These are phyloP conservation scores for Danielia reshetovae DNA, from an alignment of 805 yeast genomes.

Conservation along the genomic window DNA sequence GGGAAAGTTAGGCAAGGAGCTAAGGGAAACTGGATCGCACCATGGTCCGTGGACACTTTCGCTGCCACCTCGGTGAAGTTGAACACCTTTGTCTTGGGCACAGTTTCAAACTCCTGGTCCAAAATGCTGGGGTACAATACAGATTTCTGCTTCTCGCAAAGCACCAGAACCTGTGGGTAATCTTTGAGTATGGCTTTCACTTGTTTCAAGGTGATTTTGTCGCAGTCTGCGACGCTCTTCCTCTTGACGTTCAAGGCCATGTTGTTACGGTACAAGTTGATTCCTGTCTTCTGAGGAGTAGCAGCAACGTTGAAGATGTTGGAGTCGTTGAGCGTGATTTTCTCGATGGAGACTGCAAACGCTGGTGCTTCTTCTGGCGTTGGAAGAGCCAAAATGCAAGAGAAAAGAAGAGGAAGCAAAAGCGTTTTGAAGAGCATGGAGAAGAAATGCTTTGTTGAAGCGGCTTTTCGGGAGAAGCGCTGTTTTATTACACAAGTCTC, in stretches of 20 bases:
- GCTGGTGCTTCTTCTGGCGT: no score
- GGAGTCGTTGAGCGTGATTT: neutral
- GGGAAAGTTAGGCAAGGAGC: neutral
- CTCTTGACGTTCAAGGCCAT: no score
- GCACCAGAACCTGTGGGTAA: slow-evolving; percentile 12
- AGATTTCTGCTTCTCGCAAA: slow-evolving; percentile 10
- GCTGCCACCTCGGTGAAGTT: slow-evolving; percentile 1
- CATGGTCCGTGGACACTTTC: neutral
- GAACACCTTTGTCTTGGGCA: neutral
- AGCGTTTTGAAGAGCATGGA: slow-evolving; percentile 1
- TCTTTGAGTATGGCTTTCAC: slow-evolving; percentile 2
- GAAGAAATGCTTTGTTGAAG: neutral
- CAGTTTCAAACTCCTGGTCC: neutral
- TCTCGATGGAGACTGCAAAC: no score
- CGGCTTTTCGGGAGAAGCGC: neutral
- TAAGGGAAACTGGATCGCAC: neutral
- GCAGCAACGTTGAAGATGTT: neutral
- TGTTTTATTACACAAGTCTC: no score
- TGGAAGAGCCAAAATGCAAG: no score
- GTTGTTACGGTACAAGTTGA: neutral
- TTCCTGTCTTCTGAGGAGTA: neutral
- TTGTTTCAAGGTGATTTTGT: slow-evolving; percentile 5
- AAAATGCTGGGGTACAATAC: slow-evolving; percentile 9
- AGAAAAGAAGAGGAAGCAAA: no score
- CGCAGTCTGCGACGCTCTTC: slow-evolving; percentile 5